These are phyloP conservation scores for Vaccinium darrowii DNA, from an alignment of 148 eudicot genomes.

Conservation along the genomic window DNA sequence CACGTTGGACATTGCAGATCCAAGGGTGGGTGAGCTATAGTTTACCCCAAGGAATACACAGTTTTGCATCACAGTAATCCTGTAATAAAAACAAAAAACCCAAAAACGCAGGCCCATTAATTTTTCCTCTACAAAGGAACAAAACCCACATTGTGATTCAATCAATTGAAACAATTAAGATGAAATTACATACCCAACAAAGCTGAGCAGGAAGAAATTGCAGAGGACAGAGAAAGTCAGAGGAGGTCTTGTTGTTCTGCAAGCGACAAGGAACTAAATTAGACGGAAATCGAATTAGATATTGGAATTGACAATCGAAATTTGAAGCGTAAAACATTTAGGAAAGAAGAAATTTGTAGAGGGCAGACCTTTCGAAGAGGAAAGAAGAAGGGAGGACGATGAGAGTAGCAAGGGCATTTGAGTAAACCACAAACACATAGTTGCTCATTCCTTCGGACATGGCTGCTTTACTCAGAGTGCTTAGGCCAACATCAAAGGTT, in stretches of 20 bases:
- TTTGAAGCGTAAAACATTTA: neutral
- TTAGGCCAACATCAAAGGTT: slow-evolving; percentile 30
- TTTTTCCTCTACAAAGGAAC: neutral
- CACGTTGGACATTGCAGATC: slow-evolving; percentile 49
- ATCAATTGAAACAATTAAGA: neutral
- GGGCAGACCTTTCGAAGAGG: slow-evolving; percentile 23
- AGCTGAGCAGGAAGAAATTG: slow-evolving; percentile 41
- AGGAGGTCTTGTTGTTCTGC: slow-evolving; percentile 32
- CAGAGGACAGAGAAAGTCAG: slow-evolving; percentile 28
- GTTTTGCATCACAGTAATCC: slow-evolving; percentile 39
- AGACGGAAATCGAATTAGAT: neutral
- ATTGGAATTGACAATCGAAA: neutral
- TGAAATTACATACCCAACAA: slow-evolving; percentile 25
- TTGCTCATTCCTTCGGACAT: slow-evolving; percentile 42
- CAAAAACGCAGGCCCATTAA: neutral
- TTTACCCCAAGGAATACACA: slow-evolving; percentile 45
- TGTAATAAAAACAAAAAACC: no score
- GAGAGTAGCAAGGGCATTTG: slow-evolving; percentile 45
- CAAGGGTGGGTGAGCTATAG: slow-evolving; percentile 56
- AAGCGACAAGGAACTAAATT: neutral
- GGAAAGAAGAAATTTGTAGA: neutral
- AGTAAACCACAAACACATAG: slow-evolving; percentile 41
- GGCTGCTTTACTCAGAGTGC: slow-evolving; percentile 47
- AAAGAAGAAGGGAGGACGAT: slow-evolving; percentile 34
- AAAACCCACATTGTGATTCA: neutral